Percentiles rank a stretch among this genome's conserved stretches.
phyloP scores from a whole-genome alignment of 1,284 basidiomycete genomes.

The Cutaneotrichosporon dermatis region DNA sequence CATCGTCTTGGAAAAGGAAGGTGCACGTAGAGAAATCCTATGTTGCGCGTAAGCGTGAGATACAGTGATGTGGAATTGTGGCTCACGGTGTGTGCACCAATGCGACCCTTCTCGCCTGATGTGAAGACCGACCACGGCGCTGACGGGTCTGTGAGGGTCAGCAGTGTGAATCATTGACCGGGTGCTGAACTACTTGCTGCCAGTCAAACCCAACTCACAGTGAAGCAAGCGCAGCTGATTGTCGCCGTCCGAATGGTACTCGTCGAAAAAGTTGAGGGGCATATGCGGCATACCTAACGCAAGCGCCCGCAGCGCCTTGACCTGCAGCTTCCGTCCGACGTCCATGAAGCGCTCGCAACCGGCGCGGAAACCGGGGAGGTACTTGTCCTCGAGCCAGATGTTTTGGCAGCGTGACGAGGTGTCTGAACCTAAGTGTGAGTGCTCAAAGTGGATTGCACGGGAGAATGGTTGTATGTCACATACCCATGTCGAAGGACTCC shows the following conservation, averaged over 20 bases:
- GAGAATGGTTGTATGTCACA: background rate
- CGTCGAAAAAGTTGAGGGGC: slow-evolving; percentile 33
- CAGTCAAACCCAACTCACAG: slow-evolving; percentile 24
- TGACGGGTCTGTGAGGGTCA: slow-evolving; percentile 12
- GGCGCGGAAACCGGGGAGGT: slow-evolving; percentile 57
- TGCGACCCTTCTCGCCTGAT: slow-evolving; percentile 52
- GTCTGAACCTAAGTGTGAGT: slow-evolving; percentile 30
- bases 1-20: slow-evolving; percentile 58
- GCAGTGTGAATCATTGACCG: too few relatives aligned
- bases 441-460: too few relatives aligned
- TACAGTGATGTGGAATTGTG: too few relatives aligned
- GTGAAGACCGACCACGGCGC: slow-evolving; percentile 41
- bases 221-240: slow-evolving; percentile 60
- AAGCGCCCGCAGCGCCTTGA: slow-evolving; percentile 54
- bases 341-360: slow-evolving; percentile 56
- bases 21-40: slow-evolving; percentile 59
- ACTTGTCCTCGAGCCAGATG: slow-evolving; percentile 58
- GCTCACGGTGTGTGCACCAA: slow-evolving; percentile 54
- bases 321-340: slow-evolving; percentile 52
- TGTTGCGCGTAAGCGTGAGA: too few relatives aligned
- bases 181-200: too few relatives aligned
- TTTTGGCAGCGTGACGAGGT: slow-evolving; percentile 51
- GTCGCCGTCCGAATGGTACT: slow-evolving; percentile 49
- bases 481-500: slow-evolving; percentile 58
- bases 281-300: slow-evolving; percentile 53